These are phyloP conservation scores for Licmophora abbreviata DNA, from an alignment of 108 stramenopile genomes.

Conservation along the genomic window DNA sequence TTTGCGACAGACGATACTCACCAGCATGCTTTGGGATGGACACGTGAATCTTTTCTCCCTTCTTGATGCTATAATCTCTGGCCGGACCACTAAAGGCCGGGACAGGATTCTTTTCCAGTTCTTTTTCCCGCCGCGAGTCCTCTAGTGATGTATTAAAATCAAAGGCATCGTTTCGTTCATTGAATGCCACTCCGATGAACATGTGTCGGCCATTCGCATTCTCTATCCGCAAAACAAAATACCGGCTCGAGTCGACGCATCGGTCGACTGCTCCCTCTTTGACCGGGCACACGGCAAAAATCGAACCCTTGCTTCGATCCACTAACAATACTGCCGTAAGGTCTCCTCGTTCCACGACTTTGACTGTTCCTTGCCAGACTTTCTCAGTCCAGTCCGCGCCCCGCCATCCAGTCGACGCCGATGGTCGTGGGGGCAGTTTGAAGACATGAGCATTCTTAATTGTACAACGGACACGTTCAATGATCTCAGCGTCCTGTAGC, in stretches of 20 bases:
- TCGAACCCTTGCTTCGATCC: slow-evolving; percentile 49
- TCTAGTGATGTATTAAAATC: slow-evolving; percentile 95
- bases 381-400: slow-evolving; percentile 88
- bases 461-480: slow-evolving; percentile 65
- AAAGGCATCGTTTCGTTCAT: slow-evolving; percentile 96
- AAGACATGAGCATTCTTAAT: slow-evolving; percentile 83
- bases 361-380: slow-evolving; percentile 87
- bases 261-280: slow-evolving; percentile 80
- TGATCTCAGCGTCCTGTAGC: slow-evolving; percentile 48
- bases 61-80: slow-evolving; percentile 86
- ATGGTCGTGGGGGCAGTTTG: slow-evolving; percentile 73
- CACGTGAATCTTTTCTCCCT: slow-evolving; percentile 86
- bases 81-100: slow-evolving; percentile 16
- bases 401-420: slow-evolving; percentile 73
- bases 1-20: background rate
- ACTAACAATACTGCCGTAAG: slow-evolving; percentile 73
- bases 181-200: slow-evolving; percentile 96
- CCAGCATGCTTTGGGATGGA: slow-evolving; percentile 21
- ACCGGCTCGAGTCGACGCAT: slow-evolving; percentile 82
- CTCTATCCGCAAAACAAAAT: slow-evolving; percentile 89
- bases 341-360: slow-evolving; percentile 81
- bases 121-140: slow-evolving; percentile 76
- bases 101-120: slow-evolving; percentile 47
- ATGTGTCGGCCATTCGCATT: slow-evolving; percentile 90
- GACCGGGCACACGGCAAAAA: slow-evolving; percentile 88